Conservation (phyloP, 805 yeast genomes). For the Lipomyces kockii region DNA sequence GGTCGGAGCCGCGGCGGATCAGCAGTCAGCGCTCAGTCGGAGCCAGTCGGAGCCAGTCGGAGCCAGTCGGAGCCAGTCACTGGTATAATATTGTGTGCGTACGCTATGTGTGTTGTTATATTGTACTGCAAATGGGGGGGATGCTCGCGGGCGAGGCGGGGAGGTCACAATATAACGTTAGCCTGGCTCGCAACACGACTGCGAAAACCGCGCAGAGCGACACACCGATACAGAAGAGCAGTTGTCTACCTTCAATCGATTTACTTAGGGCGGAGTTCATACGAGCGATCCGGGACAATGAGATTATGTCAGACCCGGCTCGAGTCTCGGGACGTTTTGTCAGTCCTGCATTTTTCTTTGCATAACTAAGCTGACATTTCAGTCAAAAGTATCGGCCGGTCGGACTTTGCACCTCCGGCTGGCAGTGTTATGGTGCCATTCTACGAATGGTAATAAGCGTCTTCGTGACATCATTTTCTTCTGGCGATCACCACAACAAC, state of each 20-base stretch:
- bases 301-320: slow-evolving; percentile 5
- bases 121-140: background rate
- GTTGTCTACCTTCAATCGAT: no score
- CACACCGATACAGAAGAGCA: no score
- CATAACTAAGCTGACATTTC: background rate
- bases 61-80: background rate
- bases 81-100: background rate
- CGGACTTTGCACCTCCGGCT: no score
- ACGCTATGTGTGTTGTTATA: background rate
- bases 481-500: no score
- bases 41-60: background rate
- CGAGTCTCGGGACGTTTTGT: background rate
- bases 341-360: background rate
- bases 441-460: no score
- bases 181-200: no score
- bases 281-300: slow-evolving; percentile 1
- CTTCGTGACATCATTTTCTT: no score
- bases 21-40: background rate
- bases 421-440: no score
- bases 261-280: background rate
- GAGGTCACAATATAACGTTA: background rate
- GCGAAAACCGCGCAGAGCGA: no score
- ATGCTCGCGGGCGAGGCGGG: background rate
- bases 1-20: background rate
- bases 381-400: no score